Evolutionary conservation across 2,329 filamentous ascomycete species (phyloP).

Genomic region (Lasiodiplodia citricola): DNA sequence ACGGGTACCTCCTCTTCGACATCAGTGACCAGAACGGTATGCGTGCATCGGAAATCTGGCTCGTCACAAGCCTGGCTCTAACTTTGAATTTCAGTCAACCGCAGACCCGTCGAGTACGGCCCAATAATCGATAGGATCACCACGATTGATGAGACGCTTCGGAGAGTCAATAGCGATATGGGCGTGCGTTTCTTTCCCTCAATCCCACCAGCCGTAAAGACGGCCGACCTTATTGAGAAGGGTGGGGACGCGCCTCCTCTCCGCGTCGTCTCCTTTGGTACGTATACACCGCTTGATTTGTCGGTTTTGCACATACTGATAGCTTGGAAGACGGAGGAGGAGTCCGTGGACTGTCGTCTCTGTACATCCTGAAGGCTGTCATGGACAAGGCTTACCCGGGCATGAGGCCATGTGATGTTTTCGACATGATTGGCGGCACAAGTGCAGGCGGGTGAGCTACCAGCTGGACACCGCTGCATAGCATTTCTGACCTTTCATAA

Average conservation of each 20-base stretch:
- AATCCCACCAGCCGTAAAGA: not conserved
- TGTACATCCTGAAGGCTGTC: not conserved
- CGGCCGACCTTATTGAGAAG: not conserved
- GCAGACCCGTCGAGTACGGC: too few relatives aligned
- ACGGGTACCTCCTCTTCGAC: not conserved
- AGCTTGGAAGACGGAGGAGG: constrained; percentile 3
- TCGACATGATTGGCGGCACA: constrained; percentile 11
- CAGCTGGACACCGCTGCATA: too few relatives aligned
- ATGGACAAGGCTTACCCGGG: not conserved
- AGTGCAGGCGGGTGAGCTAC: not conserved
- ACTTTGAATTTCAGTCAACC: too few relatives aligned
- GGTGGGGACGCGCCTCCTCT: not conserved
- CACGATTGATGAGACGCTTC: not conserved
- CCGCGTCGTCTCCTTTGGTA: not conserved
- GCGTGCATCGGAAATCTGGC: not conserved
- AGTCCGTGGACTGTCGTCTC: not conserved
- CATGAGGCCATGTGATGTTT: not conserved
- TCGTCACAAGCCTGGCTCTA: not conserved
- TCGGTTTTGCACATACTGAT: not conserved
- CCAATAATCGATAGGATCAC: not conserved
- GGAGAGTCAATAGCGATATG: not conserved
- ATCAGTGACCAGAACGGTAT: not conserved
- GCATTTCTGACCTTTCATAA: not conserved
- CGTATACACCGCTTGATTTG: not conserved
- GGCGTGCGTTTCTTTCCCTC: not conserved